A percentile compares a stretch with the other conserved stretches of the same genome.
Evolutionary conservation across 306 rosid genomes (phyloP).

Genomic region (Comarum palustre): DNA sequence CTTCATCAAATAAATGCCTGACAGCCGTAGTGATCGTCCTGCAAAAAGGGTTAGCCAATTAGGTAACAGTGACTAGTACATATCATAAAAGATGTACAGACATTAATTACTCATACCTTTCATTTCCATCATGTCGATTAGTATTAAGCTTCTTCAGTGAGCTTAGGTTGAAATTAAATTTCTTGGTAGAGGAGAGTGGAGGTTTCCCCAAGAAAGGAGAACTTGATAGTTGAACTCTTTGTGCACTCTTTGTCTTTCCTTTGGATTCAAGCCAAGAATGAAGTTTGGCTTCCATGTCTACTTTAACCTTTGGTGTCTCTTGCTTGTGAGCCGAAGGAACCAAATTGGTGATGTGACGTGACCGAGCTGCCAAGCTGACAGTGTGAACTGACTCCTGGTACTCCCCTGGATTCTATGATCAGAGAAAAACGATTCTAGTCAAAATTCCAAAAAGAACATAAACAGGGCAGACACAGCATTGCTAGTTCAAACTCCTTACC

Average conservation of each 20-base stretch:
- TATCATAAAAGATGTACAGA: not conserved
- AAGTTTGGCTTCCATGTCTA: constrained; percentile 87
- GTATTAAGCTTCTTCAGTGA: constrained; percentile 47
- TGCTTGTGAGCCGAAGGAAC: constrained; percentile 57
- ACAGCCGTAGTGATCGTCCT: constrained; percentile 52
- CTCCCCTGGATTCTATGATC: constrained; percentile 81
- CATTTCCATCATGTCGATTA: constrained; percentile 40
- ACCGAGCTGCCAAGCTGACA: constrained; percentile 85
- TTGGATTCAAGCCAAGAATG: constrained; percentile 80
- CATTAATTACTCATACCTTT: constrained; percentile 43
- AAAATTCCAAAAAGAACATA: not conserved
- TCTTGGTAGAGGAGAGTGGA: constrained; percentile 62
- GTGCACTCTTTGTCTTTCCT: constrained; percentile 71
- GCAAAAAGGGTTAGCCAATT: constrained; percentile 26
- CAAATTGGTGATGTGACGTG: constrained; percentile 70
- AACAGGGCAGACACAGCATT: not conserved
- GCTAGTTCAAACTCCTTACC: constrained; percentile 41
- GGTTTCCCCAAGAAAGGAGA: constrained; percentile 60
- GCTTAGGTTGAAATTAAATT: constrained; percentile 38
- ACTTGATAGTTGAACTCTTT: constrained; percentile 38
- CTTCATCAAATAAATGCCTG: constrained; percentile 50
- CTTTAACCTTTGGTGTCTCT: constrained; percentile 64
- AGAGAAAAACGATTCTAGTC: constrained; percentile 8
- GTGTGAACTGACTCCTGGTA: constrained; percentile 93
- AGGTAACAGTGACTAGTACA: not conserved